phyloP scores from a whole-genome alignment of 1,284 basidiomycete species.

The Inonotus obliquus region DNA sequence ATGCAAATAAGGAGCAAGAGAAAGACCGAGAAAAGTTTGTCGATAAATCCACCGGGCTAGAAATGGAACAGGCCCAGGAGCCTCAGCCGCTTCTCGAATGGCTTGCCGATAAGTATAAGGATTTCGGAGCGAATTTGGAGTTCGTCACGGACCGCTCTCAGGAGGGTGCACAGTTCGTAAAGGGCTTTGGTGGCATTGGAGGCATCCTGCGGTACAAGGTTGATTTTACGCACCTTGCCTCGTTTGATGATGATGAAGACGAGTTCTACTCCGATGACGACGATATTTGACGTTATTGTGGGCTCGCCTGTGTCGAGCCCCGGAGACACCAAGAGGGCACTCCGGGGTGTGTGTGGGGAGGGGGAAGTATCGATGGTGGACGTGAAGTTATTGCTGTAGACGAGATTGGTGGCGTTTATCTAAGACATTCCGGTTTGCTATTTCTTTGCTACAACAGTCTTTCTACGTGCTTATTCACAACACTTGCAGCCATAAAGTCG shows the following conservation, averaged over 20 bases:
- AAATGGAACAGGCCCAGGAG: slow-evolving; percentile 89
- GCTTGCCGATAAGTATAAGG: slow-evolving; percentile 98
- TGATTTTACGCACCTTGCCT: slow-evolving; percentile 77
- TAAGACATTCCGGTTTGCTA: neutral
- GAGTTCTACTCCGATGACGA: slow-evolving; percentile 81
- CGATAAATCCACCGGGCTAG: slow-evolving; percentile 90
- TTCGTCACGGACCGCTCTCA: slow-evolving; percentile 89
- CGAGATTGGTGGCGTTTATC: slow-evolving; percentile 22
- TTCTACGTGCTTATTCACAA: neutral
- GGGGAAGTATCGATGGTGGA: slow-evolving; percentile 20
- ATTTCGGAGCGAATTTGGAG: slow-evolving; percentile 94
- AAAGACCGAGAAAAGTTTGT: slow-evolving; percentile 91
- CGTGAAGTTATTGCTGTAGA: slow-evolving; percentile 54
- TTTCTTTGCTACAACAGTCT: neutral
- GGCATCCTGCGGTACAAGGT: slow-evolving; percentile 95
- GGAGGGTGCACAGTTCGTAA: slow-evolving; percentile 97
- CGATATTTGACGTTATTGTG: slow-evolving; percentile 76
- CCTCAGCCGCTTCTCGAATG: slow-evolving; percentile 89
- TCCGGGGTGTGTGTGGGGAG: slow-evolving; percentile 32
- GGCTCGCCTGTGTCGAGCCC: slow-evolving; percentile 74
- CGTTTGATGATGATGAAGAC: slow-evolving; percentile 74
- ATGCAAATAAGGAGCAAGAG: slow-evolving; percentile 77
- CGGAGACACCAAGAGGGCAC: slow-evolving; percentile 27
- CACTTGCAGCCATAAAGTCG: neutral
- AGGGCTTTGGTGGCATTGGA: slow-evolving; percentile 98